Conservation (phyloP, 768 basidiomycete genomes). For the Trametes cingulata region DNA sequence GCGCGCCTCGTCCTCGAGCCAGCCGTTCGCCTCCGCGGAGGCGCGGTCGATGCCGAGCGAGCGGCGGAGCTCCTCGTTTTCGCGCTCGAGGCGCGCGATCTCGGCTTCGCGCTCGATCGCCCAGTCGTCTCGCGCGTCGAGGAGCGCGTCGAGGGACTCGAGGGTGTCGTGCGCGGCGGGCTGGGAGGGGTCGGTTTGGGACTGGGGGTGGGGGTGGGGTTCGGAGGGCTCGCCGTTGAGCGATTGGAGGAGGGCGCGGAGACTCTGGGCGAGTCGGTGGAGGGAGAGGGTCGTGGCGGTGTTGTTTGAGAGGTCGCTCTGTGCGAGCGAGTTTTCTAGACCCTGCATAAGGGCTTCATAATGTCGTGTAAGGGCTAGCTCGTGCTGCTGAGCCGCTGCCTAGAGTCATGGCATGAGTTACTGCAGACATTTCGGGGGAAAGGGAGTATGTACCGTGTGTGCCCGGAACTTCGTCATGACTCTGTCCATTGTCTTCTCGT, state of each 20-base stretch:
- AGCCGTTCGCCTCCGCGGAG: constrained; percentile 52
- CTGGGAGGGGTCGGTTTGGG: background rate
- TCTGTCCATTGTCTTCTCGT: constrained; percentile 91
- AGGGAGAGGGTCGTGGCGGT: constrained; percentile 66
- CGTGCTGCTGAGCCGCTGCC: constrained; percentile 92
- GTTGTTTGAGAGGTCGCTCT: constrained; percentile 57
- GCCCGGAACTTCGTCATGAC: constrained; percentile 96
- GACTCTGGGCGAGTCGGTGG: constrained; percentile 65
- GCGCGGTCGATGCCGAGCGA: constrained; percentile 73
- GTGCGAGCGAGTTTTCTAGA: constrained; percentile 57
- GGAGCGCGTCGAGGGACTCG: constrained; percentile 44
- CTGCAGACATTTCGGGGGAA: constrained; percentile 10
- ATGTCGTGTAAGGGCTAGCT: constrained; percentile 82
- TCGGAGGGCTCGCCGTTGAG: constrained; percentile 60
- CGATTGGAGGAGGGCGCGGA: constrained; percentile 71
- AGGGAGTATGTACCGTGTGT: constrained; percentile 67
- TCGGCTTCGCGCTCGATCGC: constrained; percentile 85
- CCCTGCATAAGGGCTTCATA: constrained; percentile 81
- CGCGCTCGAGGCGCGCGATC: constrained; percentile 75
- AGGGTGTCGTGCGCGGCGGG: constrained; percentile 42
- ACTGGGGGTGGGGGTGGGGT: background rate
- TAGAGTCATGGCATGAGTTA: constrained; percentile 32
- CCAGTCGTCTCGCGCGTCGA: constrained; percentile 70
- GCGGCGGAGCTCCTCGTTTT: constrained; percentile 79
- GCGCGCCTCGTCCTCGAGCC: constrained; percentile 48